phyloP scores from a whole-genome alignment of 2,329 filamentous ascomycete genomes.

The Grosmannia clavigera region DNA sequence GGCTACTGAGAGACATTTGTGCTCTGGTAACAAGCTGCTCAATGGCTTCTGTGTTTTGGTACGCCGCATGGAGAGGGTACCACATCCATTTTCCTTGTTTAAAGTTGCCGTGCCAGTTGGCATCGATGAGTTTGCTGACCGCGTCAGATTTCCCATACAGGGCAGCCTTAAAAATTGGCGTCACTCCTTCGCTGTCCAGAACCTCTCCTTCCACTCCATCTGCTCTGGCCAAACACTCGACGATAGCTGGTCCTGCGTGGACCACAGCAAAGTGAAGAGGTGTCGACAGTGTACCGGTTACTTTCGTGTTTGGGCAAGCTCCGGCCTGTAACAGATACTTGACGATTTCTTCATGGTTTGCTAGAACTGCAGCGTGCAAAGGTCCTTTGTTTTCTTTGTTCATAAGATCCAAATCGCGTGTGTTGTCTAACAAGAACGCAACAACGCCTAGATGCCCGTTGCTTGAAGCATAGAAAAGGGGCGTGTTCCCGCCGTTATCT shows the following conservation, averaged over 20 bases:
- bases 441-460: background rate
- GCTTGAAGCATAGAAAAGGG: background rate
- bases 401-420: no score
- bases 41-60: background rate
- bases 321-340: background rate
- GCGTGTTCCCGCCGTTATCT: background rate
- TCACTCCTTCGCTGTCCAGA: background rate
- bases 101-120: background rate
- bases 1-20: background rate
- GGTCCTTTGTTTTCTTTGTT: no score
- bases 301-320: background rate
- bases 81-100: background rate
- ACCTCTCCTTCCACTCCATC: background rate
- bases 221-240: background rate
- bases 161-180: background rate
- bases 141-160: background rate
- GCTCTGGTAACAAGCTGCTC: background rate
- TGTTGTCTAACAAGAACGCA: background rate
- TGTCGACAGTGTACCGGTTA: background rate
- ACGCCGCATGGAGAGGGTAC: background rate
- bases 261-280: background rate
- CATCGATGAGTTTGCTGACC: background rate
- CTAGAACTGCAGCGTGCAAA: no score
- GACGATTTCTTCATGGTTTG: background rate
- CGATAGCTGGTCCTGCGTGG: background rate